Conservation (phyloP, 2,329 filamentous ascomycete species). For the Curvularia verruculosa region DNA sequence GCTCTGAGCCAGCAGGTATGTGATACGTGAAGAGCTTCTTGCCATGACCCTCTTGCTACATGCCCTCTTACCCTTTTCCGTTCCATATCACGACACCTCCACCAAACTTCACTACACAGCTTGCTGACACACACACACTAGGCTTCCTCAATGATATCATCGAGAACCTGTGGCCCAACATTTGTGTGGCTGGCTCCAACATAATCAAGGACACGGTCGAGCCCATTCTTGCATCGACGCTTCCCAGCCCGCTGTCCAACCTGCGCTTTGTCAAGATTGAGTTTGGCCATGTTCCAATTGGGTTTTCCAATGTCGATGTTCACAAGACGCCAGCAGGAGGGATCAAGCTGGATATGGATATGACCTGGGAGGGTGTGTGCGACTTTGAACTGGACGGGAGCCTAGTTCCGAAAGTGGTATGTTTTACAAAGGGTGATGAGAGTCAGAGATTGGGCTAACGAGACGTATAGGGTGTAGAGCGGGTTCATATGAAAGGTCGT, state of each 20-base stretch:
- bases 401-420: constrained; percentile 53
- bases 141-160: constrained; percentile 59
- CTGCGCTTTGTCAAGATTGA: constrained; percentile 57
- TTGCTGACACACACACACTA: constrained; percentile 7
- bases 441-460: not conserved
- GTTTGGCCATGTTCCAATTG: constrained; percentile 52
- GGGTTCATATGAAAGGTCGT: constrained; percentile 53
- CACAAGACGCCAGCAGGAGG: constrained; percentile 54
- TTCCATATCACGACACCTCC: not conserved
- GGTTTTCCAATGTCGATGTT: constrained; percentile 52
- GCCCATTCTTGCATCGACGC: constrained; percentile 56
- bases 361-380: constrained; percentile 55
- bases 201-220: constrained; percentile 58
- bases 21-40: not conserved
- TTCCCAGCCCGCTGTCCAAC: constrained; percentile 53
- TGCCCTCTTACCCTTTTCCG: not conserved
- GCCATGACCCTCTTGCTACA: not conserved
- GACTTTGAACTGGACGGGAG: constrained; percentile 57
- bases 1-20: constrained; percentile 50
- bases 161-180: constrained; percentile 58
- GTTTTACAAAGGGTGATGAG: not conserved
- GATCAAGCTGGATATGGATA: constrained; percentile 58
- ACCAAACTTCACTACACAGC: not conserved
- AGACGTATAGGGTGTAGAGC: constrained; percentile 52
- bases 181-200: constrained; percentile 52